Evolutionary conservation across 2,329 filamentous ascomycete species (phyloP).

Genomic region (Diaporthe eres): DNA sequence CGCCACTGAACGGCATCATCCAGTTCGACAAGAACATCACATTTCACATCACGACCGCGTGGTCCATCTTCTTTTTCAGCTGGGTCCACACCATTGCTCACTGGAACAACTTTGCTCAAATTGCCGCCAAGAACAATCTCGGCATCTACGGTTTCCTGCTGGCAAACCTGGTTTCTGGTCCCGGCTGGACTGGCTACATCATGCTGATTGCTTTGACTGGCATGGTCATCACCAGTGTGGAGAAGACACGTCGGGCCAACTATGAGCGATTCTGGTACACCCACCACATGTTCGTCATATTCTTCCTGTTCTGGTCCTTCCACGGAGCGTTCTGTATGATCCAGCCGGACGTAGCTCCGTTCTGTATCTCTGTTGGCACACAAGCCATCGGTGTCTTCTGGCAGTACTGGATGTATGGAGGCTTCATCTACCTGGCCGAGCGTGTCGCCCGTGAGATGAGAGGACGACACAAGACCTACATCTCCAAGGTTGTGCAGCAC

Average conservation of each 20-base stretch:
- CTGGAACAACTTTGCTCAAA: constrained; percentile 88
- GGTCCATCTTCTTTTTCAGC: constrained; percentile 91
- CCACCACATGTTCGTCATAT: constrained; percentile 88
- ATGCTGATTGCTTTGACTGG: constrained; percentile 85
- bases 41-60: constrained; percentile 87
- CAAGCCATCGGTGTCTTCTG: constrained; percentile 83
- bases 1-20: constrained; percentile 86
- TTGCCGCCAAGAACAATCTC: constrained; percentile 80
- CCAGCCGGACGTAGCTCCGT: constrained; percentile 84
- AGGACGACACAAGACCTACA: constrained; percentile 85
- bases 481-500: constrained; percentile 91
- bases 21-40: constrained; percentile 93
- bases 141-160: constrained; percentile 84
- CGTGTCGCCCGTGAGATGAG: constrained; percentile 83
- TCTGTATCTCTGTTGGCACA: constrained; percentile 77
- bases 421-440: constrained; percentile 85
- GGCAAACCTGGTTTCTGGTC: constrained; percentile 83
- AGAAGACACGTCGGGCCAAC: constrained; percentile 84
- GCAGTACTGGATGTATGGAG: constrained; percentile 90
- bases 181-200: constrained; percentile 88
- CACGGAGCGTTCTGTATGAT: constrained; percentile 95
- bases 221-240: constrained; percentile 83
- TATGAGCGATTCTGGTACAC: constrained; percentile 94
- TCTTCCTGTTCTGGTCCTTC: constrained; percentile 93
- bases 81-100: constrained; percentile 90